A percentile compares a stretch with the other conserved stretches of the same genome.
Evolutionary conservation across 352 stramenopile species (phyloP).

Genomic region (Thalassiosira sp.): DNA sequence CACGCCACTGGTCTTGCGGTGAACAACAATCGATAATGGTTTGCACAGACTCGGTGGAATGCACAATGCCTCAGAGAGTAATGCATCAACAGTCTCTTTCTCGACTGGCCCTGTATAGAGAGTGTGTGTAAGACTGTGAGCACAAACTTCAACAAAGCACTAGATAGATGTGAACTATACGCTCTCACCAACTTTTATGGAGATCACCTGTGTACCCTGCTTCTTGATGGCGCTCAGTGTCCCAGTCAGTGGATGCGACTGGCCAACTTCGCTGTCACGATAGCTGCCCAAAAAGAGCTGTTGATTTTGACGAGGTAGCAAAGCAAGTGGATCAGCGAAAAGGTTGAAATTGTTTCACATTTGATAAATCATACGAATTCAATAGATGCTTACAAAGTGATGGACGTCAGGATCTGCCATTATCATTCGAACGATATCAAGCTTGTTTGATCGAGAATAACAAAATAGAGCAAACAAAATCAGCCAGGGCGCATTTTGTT

Average conservation of each 20-base stretch:
- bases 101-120: constrained; percentile 9
- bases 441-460: background rate
- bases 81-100: constrained; percentile 30
- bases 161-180: constrained; percentile 1
- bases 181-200: constrained; percentile 34
- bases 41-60: constrained; percentile 30
- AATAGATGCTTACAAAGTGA: constrained; percentile 22
- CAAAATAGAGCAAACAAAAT: background rate
- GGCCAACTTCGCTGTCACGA: constrained; percentile 29
- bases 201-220: constrained; percentile 20
- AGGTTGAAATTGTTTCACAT: background rate
- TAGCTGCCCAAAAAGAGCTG: constrained; percentile 38
- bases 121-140: no score
- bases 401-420: constrained; percentile 32
- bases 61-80: constrained; percentile 33
- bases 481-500: background rate
- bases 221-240: constrained; percentile 30
- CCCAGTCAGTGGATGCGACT: constrained; percentile 17
- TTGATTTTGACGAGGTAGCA: background rate
- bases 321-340: background rate
- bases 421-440: constrained; percentile 48
- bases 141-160: background rate
- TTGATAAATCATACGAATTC: background rate
- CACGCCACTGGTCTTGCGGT: constrained; percentile 39
- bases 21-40: constrained; percentile 31